phyloP scores from a whole-genome alignment of 1,139 yeast genomes.

The Hansenula sp. region DNA sequence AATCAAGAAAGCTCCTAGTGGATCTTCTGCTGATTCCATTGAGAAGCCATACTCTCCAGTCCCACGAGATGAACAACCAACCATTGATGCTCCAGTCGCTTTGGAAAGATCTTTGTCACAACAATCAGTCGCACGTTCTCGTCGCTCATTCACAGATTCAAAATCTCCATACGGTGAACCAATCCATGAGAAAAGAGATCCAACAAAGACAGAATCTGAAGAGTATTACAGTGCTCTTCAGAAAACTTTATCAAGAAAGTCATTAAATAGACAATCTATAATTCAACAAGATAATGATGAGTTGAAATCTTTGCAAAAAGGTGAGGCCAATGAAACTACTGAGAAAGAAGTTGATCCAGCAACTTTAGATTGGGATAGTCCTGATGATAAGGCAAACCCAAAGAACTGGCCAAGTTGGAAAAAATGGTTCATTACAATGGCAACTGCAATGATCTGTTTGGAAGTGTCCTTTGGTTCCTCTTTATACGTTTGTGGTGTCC shows the following conservation, averaged over 20 bases:
- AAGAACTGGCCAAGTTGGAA: conserved; percentile 60
- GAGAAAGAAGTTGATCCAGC: conserved; percentile 30
- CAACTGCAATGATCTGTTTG: conserved; percentile 59
- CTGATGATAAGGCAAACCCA: conserved; percentile 58
- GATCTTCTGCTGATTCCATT: conserved; percentile 1
- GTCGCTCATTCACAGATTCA: conserved; percentile 13
- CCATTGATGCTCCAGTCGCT: conserved; percentile 3
- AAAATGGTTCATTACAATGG: conserved; percentile 62
- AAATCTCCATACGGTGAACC: conserved; percentile 17
- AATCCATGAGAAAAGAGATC: conserved; percentile 6
- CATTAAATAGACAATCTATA: conserved; percentile 11
- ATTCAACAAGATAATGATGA: conserved; percentile 3
- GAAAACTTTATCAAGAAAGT: conserved; percentile 21
- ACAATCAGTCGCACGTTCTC: conserved; percentile 7
- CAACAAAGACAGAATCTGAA: conserved; percentile 12
- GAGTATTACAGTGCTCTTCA: conserved; percentile 19
- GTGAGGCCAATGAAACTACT: conserved; percentile 5
- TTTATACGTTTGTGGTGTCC: conserved; percentile 58
- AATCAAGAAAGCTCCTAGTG: background rate
- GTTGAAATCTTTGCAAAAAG: conserved; percentile 1
- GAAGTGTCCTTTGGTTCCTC: conserved; percentile 73
- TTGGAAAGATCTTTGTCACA: conserved; percentile 1
- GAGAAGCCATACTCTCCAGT: conserved; percentile 2
- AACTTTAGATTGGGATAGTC: conserved; percentile 58
- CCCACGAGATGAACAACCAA: conserved; percentile 5